phyloP scores from a whole-genome alignment of 176 grass and related monocot species.

The Hsuehochloa calcarea region DNA sequence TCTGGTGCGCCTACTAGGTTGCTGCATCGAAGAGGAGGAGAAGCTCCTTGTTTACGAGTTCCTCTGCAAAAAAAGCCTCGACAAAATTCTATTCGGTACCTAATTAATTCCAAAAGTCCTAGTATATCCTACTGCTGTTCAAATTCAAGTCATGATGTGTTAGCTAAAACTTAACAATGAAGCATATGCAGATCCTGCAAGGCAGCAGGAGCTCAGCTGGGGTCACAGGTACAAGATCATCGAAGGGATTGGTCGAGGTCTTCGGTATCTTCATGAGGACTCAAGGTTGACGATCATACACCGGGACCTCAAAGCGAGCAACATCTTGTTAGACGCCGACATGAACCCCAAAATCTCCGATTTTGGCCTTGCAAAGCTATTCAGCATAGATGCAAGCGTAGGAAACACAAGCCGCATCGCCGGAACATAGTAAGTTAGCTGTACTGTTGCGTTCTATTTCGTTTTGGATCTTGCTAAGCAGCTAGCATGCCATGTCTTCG shows the following conservation, averaged over 20 bases:
- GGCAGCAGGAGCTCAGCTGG: slow-evolving; percentile 20
- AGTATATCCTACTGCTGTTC: background rate
- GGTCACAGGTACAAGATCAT: slow-evolving; percentile 41
- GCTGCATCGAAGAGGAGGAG: slow-evolving; percentile 42
- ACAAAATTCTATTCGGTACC: background rate
- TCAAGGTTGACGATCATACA: slow-evolving; percentile 54
- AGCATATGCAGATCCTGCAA: slow-evolving; percentile 23
- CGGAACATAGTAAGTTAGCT: slow-evolving; percentile 45
- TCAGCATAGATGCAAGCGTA: slow-evolving; percentile 15
- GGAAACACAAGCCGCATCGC: slow-evolving; percentile 51
- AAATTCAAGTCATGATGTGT: background rate
- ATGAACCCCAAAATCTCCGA: slow-evolving; percentile 62
- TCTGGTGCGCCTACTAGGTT: too few species aligned
- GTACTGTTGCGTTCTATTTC: too few species aligned
- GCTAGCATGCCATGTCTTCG: too few species aligned
- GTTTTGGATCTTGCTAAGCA: too few species aligned
- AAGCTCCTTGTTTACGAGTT: slow-evolving; percentile 46
- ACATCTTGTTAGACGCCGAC: slow-evolving; percentile 45
- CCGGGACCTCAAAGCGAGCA: slow-evolving; percentile 53
- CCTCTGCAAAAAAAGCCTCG: background rate
- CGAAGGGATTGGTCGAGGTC: slow-evolving; percentile 39
- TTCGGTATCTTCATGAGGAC: slow-evolving; percentile 63
- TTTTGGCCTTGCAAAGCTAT: slow-evolving; percentile 61
- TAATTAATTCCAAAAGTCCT: too few species aligned
- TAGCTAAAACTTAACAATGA: too few species aligned